A percentile compares a stretch with the other conserved stretches of the same genome.
Conservation (phyloP, 257 asterid species). For the Solanum paucissectum region DNA sequence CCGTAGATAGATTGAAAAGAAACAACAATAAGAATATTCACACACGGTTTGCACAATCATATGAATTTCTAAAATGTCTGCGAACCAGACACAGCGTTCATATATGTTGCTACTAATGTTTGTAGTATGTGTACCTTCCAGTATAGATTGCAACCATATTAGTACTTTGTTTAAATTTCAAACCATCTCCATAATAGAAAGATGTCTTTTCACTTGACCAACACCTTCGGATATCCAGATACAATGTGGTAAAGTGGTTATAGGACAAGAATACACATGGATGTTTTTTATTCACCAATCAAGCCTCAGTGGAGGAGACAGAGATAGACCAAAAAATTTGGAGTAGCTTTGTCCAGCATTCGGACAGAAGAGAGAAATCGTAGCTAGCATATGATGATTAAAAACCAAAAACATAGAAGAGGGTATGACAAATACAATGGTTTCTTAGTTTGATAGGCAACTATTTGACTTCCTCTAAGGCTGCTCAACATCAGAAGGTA, state of each 20-base stretch:
- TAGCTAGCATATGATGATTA: background rate
- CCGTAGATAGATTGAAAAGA: background rate
- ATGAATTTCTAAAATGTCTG: background rate
- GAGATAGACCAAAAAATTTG: background rate
- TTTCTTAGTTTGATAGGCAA: background rate
- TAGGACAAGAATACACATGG: background rate
- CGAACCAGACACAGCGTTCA: background rate
- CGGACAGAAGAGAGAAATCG: background rate
- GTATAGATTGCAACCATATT: background rate
- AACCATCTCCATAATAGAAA: background rate
- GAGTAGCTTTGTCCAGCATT: background rate
- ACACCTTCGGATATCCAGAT: background rate
- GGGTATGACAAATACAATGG: background rate
- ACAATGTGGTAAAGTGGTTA: background rate
- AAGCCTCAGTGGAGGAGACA: background rate
- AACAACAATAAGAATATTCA: background rate
- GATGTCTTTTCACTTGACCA: background rate
- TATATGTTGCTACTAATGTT: background rate
- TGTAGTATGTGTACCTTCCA: background rate
- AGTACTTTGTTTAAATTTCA: background rate
- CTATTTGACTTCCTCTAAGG: background rate
- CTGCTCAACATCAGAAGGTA: background rate
- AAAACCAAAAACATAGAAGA: background rate
- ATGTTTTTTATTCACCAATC: background rate
- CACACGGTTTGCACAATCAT: background rate